Conservation (phyloP, 495 filamentous ascomycete species). For the Aspergillus homomorphus region DNA sequence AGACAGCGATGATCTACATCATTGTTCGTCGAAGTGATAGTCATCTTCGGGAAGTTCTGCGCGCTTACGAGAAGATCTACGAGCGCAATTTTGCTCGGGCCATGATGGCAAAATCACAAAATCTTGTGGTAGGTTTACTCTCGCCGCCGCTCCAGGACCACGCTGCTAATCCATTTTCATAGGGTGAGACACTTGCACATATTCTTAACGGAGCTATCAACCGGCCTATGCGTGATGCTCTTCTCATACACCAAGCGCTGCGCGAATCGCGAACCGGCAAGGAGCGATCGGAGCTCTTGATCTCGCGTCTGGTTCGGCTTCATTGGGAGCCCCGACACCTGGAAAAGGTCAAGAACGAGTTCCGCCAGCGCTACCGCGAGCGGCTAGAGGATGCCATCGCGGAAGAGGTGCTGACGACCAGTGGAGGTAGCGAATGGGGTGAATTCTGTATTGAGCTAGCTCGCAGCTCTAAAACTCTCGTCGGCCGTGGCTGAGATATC, state of each 20-base stretch:
- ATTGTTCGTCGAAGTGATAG: slow-evolving; percentile 73
- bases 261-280: slow-evolving; percentile 58
- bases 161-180: slow-evolving; percentile 5
- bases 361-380: slow-evolving; percentile 65
- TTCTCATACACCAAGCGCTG: slow-evolving; percentile 91
- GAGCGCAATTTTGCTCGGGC: slow-evolving; percentile 78
- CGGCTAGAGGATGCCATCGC: slow-evolving; percentile 62
- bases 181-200: slow-evolving; percentile 95
- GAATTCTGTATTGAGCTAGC: slow-evolving; percentile 59
- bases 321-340: slow-evolving; percentile 84
- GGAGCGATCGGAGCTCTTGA: slow-evolving; percentile 76
- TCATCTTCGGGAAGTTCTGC: slow-evolving; percentile 77
- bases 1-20: slow-evolving; percentile 86
- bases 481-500: slow-evolving; percentile 1
- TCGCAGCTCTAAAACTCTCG: slow-evolving; percentile 28
- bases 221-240: slow-evolving; percentile 86
- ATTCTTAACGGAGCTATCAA: slow-evolving; percentile 97
- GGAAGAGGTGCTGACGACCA: slow-evolving; percentile 43
- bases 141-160: slow-evolving; percentile 6
- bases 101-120: slow-evolving; percentile 82
- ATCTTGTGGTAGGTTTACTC: slow-evolving; percentile 73
- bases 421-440: slow-evolving; percentile 46
- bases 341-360: slow-evolving; percentile 66
- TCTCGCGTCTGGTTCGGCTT: slow-evolving; percentile 73
- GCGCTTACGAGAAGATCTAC: slow-evolving; percentile 66